phyloP scores from a whole-genome alignment of 352 stramenopile species.

The Globisporangium nagaii region DNA sequence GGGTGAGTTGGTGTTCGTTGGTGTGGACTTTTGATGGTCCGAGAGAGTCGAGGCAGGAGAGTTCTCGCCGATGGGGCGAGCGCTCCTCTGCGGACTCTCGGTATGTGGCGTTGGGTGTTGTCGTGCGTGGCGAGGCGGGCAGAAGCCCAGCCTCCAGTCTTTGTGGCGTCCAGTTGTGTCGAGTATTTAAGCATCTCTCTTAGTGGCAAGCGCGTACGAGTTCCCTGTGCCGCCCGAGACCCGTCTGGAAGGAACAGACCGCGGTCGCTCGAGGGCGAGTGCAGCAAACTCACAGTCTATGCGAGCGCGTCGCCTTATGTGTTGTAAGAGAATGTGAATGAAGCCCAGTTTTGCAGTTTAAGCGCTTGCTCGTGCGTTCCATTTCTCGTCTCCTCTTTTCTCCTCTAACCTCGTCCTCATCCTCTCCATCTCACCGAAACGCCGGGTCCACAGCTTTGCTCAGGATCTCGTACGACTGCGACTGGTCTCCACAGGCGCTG shows the following conservation, averaged over 20 bases:
- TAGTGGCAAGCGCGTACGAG: neutral
- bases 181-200: slow-evolving; percentile 16
- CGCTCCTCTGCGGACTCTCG: neutral
- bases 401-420: too few relatives aligned
- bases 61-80: neutral
- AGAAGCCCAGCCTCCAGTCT: neutral
- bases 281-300: neutral
- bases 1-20: neutral
- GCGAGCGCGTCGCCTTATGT: neutral
- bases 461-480: slow-evolving; percentile 82
- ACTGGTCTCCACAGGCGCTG: slow-evolving; percentile 60
- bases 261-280: neutral
- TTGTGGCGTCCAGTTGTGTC: slow-evolving; percentile 1
- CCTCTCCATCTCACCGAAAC: slow-evolving; percentile 10
- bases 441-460: slow-evolving; percentile 48
- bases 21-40: neutral
- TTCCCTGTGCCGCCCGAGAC: neutral
- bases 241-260: slow-evolving; percentile 10
- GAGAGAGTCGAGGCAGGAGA: neutral
- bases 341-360: slow-evolving; percentile 12
- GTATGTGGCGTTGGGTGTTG: neutral
- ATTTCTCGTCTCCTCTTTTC: neutral
- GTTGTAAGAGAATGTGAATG: slow-evolving; percentile 7
- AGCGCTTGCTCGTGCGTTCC: neutral
- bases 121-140: neutral